Base-by-base conservation (phyloP, 176 grass and related monocot species). In the Olyra latifolia region DNA sequence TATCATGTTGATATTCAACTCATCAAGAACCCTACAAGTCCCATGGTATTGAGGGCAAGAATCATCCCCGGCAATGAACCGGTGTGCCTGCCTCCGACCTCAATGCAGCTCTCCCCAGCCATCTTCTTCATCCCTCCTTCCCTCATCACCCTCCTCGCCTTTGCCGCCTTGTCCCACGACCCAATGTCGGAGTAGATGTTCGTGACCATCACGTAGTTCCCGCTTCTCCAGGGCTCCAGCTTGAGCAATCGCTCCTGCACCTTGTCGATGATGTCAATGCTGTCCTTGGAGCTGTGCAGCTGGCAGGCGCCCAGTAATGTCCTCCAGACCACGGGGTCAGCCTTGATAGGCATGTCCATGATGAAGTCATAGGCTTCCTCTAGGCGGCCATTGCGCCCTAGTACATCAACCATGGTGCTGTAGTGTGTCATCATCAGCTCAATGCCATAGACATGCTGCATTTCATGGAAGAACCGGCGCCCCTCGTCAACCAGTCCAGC, bases 351-450 rank as follows among this genome's bases (percentile, higher is more conserved):
- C 91, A 90, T 88, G 27, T 2, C 57, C 60, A 47, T n/a, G 42
- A 88, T 54, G 56, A 93, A 88, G 20, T 88, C 35, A 2, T 83
- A 90, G 39, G 91, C 91, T 80, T 93, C 88, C 12, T 60, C 56
- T 35, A 93, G 88, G 25, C 15, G 45, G 4, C 79, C 79, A 0
- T 80, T 90, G 50, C 82, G 79, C 6, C 91, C 91, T 20, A 91
- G 82, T 32, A 86, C 78, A 80, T 94, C 91, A 23, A 88, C 88
- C 88, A 94, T 91, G 49, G 88, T 76, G 9, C 86, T 88, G 49
- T 74, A 91, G 75, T 91, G 91, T 8, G 27, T 63, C 88, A 94
- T 86, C 88, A 38, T 84, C 3, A 71, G 86, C 49, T 77, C 66
- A 52, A 94, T 94, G 19, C 60, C 22, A 17, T 91, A 80, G 2